phyloP scores from a whole-genome alignment of 2,329 filamentous ascomycete species.

The Daldinia sp. region DNA sequence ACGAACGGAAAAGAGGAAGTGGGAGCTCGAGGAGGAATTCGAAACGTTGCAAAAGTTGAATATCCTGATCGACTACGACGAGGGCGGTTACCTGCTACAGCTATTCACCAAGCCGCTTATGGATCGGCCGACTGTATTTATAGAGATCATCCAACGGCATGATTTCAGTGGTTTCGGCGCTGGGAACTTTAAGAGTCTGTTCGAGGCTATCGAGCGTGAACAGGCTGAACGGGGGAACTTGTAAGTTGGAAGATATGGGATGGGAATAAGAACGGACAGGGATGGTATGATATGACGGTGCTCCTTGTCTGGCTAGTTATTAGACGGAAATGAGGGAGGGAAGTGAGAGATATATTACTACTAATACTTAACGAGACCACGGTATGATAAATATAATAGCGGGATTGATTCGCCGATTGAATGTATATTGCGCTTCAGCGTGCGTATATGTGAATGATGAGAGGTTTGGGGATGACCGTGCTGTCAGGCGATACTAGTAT shows the following conservation, averaged over 20 bases:
- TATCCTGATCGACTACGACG: constrained; percentile 95
- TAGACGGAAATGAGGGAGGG: neutral
- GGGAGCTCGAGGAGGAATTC: constrained; percentile 80
- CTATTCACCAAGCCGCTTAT: constrained; percentile 87
- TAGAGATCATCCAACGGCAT: constrained; percentile 94
- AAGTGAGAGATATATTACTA: neutral
- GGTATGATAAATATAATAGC: neutral
- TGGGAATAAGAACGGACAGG: neutral
- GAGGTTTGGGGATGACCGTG: neutral
- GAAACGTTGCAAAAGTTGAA: constrained; percentile 78
- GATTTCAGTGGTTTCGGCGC: constrained; percentile 93
- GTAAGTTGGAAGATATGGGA: constrained; percentile 46
- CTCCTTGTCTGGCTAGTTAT: neutral
- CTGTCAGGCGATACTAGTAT: neutral
- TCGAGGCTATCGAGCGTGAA: constrained; percentile 94
- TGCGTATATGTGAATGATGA: neutral
- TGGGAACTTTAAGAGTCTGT: constrained; percentile 94
- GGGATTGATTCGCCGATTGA: neutral
- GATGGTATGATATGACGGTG: no score
- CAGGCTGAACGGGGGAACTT: constrained; percentile 87
- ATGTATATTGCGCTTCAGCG: neutral
- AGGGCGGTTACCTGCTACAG: constrained; percentile 82
- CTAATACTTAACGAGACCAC: constrained; percentile 21
- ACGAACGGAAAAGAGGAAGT: constrained; percentile 66
- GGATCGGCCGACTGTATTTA: constrained; percentile 93